Percentiles rank a stretch among this genome's conserved stretches.
Evolutionary conservation across 2,329 filamentous ascomycete genomes (phyloP).

Genomic region (Emergomyces pasteurianus): DNA sequence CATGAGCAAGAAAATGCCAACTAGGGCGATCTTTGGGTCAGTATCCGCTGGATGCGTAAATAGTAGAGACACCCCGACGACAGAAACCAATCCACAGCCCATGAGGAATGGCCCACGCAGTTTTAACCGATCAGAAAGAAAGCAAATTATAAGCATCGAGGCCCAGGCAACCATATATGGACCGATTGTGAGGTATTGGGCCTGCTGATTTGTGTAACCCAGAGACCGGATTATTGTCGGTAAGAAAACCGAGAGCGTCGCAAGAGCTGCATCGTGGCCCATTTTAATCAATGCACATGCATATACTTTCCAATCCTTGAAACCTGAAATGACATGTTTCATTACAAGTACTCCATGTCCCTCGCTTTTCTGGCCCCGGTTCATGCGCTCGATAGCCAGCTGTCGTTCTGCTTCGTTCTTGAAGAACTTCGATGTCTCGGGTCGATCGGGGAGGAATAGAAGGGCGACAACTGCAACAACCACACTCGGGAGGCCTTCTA

Average conservation of each 20-base stretch:
- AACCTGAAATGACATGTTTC: slow-evolving; percentile 8
- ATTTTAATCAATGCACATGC: slow-evolving; percentile 8
- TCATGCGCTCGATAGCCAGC: slow-evolving; percentile 9
- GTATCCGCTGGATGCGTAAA: slow-evolving; percentile 5
- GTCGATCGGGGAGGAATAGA: slow-evolving; percentile 36
- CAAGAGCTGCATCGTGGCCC: slow-evolving; percentile 10
- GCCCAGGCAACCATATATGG: slow-evolving; percentile 14
- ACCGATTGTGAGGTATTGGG: slow-evolving; percentile 21
- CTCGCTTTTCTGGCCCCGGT: slow-evolving; percentile 9
- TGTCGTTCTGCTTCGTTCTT: slow-evolving; percentile 8
- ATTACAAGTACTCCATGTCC: slow-evolving; percentile 8
- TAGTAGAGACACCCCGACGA: slow-evolving; percentile 1
- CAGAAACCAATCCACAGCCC: background rate
- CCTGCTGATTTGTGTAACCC: slow-evolving; percentile 15
- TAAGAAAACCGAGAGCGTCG: slow-evolving; percentile 1
- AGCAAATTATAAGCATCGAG: slow-evolving; percentile 13
- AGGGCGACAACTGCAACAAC: slow-evolving; percentile 31
- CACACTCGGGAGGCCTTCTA: slow-evolving; percentile 37
- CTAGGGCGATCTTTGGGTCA: slow-evolving; percentile 8
- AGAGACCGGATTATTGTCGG: slow-evolving; percentile 16
- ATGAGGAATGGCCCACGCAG: slow-evolving; percentile 15
- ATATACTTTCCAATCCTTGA: slow-evolving; percentile 11
- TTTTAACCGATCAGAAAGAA: slow-evolving; percentile 16
- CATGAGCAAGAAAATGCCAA: slow-evolving; percentile 8
- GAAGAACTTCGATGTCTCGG: slow-evolving; percentile 10